Conservation (phyloP, 139 green algal species). For the Picocystis salinarum region DNA sequence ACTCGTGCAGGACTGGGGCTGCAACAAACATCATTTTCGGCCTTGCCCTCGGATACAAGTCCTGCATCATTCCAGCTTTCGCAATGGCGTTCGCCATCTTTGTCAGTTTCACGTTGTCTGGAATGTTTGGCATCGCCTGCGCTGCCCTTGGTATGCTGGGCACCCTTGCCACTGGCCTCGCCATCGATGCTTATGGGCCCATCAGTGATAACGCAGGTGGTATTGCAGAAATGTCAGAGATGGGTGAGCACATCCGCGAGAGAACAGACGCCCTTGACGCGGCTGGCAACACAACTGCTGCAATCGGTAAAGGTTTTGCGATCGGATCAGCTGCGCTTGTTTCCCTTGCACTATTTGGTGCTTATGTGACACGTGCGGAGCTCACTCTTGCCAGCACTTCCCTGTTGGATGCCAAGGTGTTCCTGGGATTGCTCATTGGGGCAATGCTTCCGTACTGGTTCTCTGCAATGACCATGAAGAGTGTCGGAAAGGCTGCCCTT, state of each 20-base stretch:
- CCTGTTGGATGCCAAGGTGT: constrained; percentile 77
- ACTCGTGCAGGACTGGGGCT: constrained; percentile 81
- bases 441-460: constrained; percentile 97
- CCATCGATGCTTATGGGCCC: constrained; percentile 90
- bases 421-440: constrained; percentile 76
- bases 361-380: constrained; percentile 68
- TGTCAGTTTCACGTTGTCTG: constrained; percentile 49
- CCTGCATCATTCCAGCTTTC: constrained; percentile 74
- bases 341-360: constrained; percentile 91
- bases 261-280: constrained; percentile 89
- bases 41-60: constrained; percentile 94
- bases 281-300: constrained; percentile 94
- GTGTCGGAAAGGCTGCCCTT: constrained; percentile 75
- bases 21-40: constrained; percentile 98
- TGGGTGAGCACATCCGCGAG: constrained; percentile 93
- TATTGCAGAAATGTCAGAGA: constrained; percentile 95
- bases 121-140: constrained; percentile 92
- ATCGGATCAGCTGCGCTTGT: constrained; percentile 93
- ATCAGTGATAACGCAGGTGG: constrained; percentile 91
- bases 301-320: constrained; percentile 95
- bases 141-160: constrained; percentile 88
- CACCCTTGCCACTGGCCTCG: constrained; percentile 79
- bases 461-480: constrained; percentile 96
- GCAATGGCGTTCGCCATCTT: constrained; percentile 78
- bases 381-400: constrained; percentile 63